A percentile compares a stretch with the other conserved stretches of the same genome.
phyloP scores from a whole-genome alignment of 768 basidiomycete species.

The Leccinum sublutescens region DNA sequence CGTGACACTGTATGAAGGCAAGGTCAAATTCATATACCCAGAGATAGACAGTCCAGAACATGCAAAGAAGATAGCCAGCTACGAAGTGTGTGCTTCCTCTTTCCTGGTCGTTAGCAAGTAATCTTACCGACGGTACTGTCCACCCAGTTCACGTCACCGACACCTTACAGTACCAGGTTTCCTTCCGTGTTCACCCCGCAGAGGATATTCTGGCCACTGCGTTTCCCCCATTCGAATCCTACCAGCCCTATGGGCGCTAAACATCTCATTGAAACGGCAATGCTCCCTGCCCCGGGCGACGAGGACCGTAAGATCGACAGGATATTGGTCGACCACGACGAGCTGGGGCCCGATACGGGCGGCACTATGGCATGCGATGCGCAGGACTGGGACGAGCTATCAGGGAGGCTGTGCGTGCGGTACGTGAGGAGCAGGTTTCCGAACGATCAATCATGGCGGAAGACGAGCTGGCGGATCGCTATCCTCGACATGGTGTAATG shows the following conservation, averaged over 20 bases:
- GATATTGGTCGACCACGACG: conserved; percentile 24
- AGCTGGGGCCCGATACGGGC: conserved; percentile 8
- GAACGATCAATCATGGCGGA: conserved; percentile 25
- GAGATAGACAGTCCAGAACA: conserved; percentile 21
- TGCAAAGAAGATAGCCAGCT: conserved; percentile 15
- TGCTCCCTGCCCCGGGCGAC: conserved; percentile 15
- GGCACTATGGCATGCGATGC: conserved; percentile 17
- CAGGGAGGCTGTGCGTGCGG: conserved; percentile 29
- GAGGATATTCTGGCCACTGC: conserved; percentile 30
- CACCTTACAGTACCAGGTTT: conserved; percentile 15
- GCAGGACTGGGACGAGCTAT: conserved; percentile 34
- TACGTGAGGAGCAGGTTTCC: conserved; percentile 21
- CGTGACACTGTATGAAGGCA: conserved; percentile 27
- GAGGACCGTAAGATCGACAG: conserved; percentile 20
- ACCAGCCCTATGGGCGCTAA: conserved; percentile 7
- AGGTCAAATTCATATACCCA: conserved; percentile 26
- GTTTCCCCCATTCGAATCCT: conserved; percentile 11
- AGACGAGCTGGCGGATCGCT: conserved; percentile 21
- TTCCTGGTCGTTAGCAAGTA: neutral
- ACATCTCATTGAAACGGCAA: conserved; percentile 23
- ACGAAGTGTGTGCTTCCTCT: conserved; percentile 15
- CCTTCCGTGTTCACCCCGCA: conserved; percentile 27
- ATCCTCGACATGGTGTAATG: conserved; percentile 27
- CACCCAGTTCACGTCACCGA: conserved; percentile 20
- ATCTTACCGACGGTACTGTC: neutral